Base-by-base conservation (phyloP, 1,139 yeast species). In the Yamadazyma atmosphaerica region DNA sequence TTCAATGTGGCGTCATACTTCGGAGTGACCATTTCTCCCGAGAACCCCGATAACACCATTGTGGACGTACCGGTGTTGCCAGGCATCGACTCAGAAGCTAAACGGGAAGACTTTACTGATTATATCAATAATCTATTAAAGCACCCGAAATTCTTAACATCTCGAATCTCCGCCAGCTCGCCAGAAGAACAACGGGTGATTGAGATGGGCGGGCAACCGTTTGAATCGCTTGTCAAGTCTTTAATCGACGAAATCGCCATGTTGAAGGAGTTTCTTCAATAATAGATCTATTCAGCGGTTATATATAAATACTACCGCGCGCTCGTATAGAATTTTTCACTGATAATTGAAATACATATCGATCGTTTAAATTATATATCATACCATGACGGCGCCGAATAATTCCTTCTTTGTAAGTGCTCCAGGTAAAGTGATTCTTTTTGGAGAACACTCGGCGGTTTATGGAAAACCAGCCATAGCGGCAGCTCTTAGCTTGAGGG, bases 371-470 rank as follows among this genome's bases (percentile, higher is more conserved):
- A 26, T 26, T 14, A 7, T 26, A n/a, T n/a, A n/a, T 19, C 22
- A 19, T 19, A 6, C 22, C 22, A 19, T 19, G 22, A n/a, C n/a
- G n/a, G n/a, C n/a, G n/a, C n/a, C n/a, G n/a, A n/a, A n/a, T n/a
- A n/a, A 43, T 32, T 59, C 90, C 3, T 87, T 89, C 59, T 65
- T 80, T 40, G 87, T 88, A 2, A 86, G 96, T 44, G 95, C 99
- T 1, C 98, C 99, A 0, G 99, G 98, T 6, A 92, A 94, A 58
- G 96, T 89, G 31, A 94, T 92, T 51, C 74, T 94, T 33, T 94
- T 89, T 57, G 99, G 99, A 17, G 98, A 92, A 57, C 99, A 92
- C 57, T 87, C 98, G 2, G 98, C 95, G 2, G 99, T 92, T 2
- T 87, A 86, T 58, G 83, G 87, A 38, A 86, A 86, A 63, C 95